These are phyloP conservation scores for Entelexis paramagnoliae DNA, from an alignment of 1,139 yeast genomes.

Conservation along the genomic window DNA sequence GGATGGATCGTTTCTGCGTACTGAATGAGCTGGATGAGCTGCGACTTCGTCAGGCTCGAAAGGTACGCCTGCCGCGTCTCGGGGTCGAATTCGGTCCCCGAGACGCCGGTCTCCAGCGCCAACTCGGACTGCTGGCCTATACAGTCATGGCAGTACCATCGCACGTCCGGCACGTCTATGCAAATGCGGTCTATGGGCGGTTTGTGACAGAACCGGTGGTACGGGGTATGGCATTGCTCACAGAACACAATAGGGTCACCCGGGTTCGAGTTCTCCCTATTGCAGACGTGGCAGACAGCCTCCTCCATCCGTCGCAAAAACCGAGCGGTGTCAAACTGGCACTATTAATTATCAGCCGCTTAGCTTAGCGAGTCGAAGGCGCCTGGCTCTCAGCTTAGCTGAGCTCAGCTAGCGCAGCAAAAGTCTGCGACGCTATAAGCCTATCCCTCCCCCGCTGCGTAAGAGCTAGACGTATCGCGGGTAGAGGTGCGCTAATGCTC, in stretches of 20 bases:
- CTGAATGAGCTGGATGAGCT: slow-evolving; percentile 35
- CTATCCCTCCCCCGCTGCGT: not conserved
- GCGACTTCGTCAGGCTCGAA: slow-evolving; percentile 34
- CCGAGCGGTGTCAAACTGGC: not conserved
- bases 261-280: slow-evolving; percentile 35
- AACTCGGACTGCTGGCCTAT: slow-evolving; percentile 32
- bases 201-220: slow-evolving; percentile 37
- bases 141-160: slow-evolving; percentile 38
- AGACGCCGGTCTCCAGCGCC: slow-evolving; percentile 35
- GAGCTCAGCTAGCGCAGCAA: not conserved
- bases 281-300: slow-evolving; percentile 36
- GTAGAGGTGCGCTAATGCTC: no score
- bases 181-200: slow-evolving; percentile 37
- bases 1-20: slow-evolving; percentile 34
- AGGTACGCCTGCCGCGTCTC: slow-evolving; percentile 36
- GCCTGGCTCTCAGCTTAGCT: not conserved
- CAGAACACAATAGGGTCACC: slow-evolving; percentile 37
- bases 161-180: slow-evolving; percentile 38
- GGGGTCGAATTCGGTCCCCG: slow-evolving; percentile 32
- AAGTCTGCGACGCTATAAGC: not conserved
- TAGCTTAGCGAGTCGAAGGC: not conserved
- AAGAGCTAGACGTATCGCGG: not conserved
- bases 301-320: slow-evolving; percentile 10
- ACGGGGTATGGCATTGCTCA: slow-evolving; percentile 37
- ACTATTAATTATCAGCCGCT: not conserved